Evolutionary conservation across 345 rosid species (phyloP).

Genomic region (Pistacia atlantica): DNA sequence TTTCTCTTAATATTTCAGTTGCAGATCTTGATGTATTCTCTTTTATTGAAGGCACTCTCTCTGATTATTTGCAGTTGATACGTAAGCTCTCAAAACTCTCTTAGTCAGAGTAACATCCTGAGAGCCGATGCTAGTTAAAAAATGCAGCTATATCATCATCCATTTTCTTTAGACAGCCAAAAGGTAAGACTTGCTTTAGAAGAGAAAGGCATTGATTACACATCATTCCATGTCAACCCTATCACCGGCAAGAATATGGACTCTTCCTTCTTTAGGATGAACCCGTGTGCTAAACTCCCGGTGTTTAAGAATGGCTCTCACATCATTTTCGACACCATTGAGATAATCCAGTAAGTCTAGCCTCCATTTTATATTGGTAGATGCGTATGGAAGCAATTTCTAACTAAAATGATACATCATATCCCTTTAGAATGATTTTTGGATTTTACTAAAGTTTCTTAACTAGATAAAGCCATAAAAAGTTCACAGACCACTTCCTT

Average conservation of each 20-base stretch:
- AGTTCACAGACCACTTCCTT: neutral
- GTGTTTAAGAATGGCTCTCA: slow-evolving; percentile 84
- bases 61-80: neutral
- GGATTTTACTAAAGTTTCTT: neutral
- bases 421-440: neutral
- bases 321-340: slow-evolving; percentile 69
- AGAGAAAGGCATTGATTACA: slow-evolving; percentile 90
- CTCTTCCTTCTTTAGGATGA: slow-evolving; percentile 78
- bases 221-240: slow-evolving; percentile 87
- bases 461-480: neutral
- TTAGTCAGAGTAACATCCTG: neutral
- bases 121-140: slow-evolving; percentile 17
- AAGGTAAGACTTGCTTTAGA: slow-evolving; percentile 84
- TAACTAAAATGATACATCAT: neutral
- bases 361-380: neutral
- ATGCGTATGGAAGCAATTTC: slow-evolving; percentile 9
- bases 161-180: slow-evolving; percentile 83
- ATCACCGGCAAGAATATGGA: slow-evolving; percentile 80
- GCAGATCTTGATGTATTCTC: neutral
- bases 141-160: slow-evolving; percentile 97
- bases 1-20: neutral
- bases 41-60: neutral
- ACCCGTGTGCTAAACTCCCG: slow-evolving; percentile 68
- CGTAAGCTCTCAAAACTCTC: neutral
- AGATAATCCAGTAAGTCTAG: slow-evolving; percentile 74